Conservation (phyloP, 257 asterid species). For the Solanum habrochaites region DNA sequence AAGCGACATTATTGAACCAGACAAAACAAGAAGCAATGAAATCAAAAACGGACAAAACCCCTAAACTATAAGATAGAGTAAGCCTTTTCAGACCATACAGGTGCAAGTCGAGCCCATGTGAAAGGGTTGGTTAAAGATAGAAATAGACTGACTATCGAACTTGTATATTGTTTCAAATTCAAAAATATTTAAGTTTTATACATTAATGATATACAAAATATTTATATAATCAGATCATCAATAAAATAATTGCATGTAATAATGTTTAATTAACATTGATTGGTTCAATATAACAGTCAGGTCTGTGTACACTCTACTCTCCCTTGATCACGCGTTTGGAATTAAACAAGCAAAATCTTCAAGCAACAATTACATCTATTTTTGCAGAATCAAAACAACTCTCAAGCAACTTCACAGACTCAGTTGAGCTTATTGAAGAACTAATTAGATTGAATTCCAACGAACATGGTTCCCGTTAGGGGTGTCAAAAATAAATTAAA, state of each 20-base stretch:
- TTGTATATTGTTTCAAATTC: neutral
- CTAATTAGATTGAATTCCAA: neutral
- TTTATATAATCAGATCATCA: neutral
- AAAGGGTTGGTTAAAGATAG: too few relatives aligned
- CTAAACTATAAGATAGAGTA: too few relatives aligned
- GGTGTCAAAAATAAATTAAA: too few relatives aligned
- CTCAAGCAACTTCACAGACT: neutral
- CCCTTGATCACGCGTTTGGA: too few relatives aligned
- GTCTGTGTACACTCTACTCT: too few relatives aligned
- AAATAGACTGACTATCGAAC: rapidly evolving
- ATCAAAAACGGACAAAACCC: too few relatives aligned
- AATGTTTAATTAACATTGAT: neutral
- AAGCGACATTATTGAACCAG: too few relatives aligned
- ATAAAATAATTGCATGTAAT: neutral
- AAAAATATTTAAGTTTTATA: too few relatives aligned
- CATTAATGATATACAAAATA: neutral
- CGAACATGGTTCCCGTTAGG: neutral
- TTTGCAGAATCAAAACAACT: neutral
- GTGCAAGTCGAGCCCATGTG: too few relatives aligned
- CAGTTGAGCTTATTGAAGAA: neutral
- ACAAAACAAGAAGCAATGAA: too few relatives aligned
- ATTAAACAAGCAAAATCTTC: neutral
- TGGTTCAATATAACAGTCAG: neutral
- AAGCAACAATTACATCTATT: neutral
- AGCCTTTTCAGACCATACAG: too few relatives aligned